These are phyloP conservation scores for Penicillium bovifimosum DNA, from an alignment of 495 filamentous ascomycete genomes.

Conservation along the genomic window DNA sequence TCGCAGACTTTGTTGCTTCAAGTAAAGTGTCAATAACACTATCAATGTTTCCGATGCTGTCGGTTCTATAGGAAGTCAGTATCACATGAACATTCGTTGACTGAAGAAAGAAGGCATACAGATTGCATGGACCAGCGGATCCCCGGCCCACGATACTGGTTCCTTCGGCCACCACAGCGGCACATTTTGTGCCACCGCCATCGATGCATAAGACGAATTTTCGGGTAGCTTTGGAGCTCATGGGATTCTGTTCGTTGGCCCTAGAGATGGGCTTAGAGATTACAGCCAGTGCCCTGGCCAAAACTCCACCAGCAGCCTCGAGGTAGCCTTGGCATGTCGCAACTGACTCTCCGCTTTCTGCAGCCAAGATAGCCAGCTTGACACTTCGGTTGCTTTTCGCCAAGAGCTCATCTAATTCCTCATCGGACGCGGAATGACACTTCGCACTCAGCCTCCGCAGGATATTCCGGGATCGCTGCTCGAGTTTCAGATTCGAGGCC, in stretches of 20 bases:
- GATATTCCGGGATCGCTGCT: constrained; percentile 34
- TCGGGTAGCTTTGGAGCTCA: background rate
- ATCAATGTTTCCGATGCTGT: constrained; percentile 10
- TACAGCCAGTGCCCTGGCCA: constrained; percentile 20
- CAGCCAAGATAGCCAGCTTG: constrained; percentile 31
- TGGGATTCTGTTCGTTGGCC: background rate
- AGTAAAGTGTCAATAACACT: constrained; percentile 11
- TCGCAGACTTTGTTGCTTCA: constrained; percentile 9
- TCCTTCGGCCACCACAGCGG: constrained; percentile 22
- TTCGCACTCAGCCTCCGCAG: constrained; percentile 23
- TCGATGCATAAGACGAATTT: constrained; percentile 33
- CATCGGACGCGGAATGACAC: constrained; percentile 17
- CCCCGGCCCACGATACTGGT: constrained; percentile 16
- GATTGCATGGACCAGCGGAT: constrained; percentile 32
- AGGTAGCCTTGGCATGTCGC: constrained; percentile 17
- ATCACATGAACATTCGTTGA: no score
- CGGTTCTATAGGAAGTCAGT: constrained; percentile 9
- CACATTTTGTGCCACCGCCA: constrained; percentile 35
- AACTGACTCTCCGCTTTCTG: constrained; percentile 21
- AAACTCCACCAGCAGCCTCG: constrained; percentile 21
- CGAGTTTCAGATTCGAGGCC: constrained; percentile 34
- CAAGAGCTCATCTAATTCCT: constrained; percentile 26
- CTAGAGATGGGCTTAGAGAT: background rate
- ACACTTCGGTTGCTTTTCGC: constrained; percentile 24
- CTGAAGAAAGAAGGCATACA: constrained; percentile 14